phyloP scores from a whole-genome alignment of 805 yeast species.

The Starmerella floris region DNA sequence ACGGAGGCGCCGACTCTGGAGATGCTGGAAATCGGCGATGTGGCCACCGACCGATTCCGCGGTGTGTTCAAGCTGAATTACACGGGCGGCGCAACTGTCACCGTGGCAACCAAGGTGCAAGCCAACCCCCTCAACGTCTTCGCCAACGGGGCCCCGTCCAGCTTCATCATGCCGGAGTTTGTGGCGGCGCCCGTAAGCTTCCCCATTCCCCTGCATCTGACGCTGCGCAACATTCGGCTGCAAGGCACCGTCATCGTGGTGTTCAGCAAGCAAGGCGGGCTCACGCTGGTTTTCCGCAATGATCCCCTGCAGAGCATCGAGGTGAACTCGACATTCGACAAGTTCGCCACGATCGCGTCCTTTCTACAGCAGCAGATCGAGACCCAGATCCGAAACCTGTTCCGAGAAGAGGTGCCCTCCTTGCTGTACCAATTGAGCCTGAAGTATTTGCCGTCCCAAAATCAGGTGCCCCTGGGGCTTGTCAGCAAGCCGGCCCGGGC shows the following conservation, averaged over 20 bases:
- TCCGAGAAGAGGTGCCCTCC: conserved; percentile 73
- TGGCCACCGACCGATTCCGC: conserved; percentile 60
- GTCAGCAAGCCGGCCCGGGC: neutral
- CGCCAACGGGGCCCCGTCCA: conserved; percentile 27
- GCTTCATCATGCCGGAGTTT: conserved; percentile 56
- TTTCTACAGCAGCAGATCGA: conserved; percentile 75
- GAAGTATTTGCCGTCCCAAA: conserved; percentile 37
- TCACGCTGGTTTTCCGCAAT: conserved; percentile 75
- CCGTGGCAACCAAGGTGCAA: conserved; percentile 65
- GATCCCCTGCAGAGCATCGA: conserved; percentile 76
- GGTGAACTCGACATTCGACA: conserved; percentile 77
- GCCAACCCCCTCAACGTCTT: conserved; percentile 72
- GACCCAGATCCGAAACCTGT: conserved; percentile 61
- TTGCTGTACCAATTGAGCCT: conserved; percentile 63
- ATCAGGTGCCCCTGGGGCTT: conserved; percentile 31
- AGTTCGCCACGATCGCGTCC: conserved; percentile 68
- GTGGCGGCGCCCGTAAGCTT: conserved; percentile 53
- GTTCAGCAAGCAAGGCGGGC: conserved; percentile 65
- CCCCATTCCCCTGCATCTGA: conserved; percentile 65
- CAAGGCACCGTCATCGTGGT: conserved; percentile 78
- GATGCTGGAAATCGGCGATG: conserved; percentile 69
- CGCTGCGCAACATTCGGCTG: conserved; percentile 54
- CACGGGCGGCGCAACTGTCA: conserved; percentile 60
- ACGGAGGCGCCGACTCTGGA: conserved; percentile 61
- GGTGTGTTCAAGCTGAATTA: conserved; percentile 72